Percentiles rank a stretch among this genome's conserved stretches.
phyloP scores from a whole-genome alignment of 441 rosid genomes.

The Euphorbia corollata region DNA sequence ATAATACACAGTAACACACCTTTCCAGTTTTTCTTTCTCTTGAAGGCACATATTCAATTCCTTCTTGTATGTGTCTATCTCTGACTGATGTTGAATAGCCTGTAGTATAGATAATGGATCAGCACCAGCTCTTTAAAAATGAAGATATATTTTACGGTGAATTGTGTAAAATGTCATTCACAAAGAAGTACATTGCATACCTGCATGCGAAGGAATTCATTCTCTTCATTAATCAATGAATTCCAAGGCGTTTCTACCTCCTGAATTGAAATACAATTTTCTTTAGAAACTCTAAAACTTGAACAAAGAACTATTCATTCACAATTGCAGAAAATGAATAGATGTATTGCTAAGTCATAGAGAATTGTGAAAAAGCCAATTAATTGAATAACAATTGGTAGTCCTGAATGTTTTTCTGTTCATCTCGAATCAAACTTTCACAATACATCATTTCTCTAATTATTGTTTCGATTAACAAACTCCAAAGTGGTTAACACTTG shows the following conservation, averaged over 20 bases:
- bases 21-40: conserved; percentile 70
- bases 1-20: conserved; percentile 30
- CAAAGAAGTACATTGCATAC: conserved; percentile 24
- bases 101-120: conserved; percentile 19
- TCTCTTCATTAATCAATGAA: conserved; percentile 59
- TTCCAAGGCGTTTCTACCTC: conserved; percentile 43
- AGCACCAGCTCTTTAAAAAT: conserved; percentile 4
- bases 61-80: conserved; percentile 62
- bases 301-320: neutral
- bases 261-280: conserved; percentile 26
- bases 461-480: neutral
- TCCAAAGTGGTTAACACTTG: neutral
- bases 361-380: neutral
- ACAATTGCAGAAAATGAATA: neutral
- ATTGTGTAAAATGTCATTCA: neutral
- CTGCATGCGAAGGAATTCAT: conserved; percentile 85
- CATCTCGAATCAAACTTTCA: neutral
- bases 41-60: conserved; percentile 51
- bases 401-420: neutral
- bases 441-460: neutral
- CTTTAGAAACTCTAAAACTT: no score
- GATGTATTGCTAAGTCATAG: neutral
- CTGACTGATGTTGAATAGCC: conserved; percentile 80
- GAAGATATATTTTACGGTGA: neutral
- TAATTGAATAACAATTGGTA: neutral